phyloP scores from a whole-genome alignment of 495 filamentous ascomycete species.

The Cercophora sp. region DNA sequence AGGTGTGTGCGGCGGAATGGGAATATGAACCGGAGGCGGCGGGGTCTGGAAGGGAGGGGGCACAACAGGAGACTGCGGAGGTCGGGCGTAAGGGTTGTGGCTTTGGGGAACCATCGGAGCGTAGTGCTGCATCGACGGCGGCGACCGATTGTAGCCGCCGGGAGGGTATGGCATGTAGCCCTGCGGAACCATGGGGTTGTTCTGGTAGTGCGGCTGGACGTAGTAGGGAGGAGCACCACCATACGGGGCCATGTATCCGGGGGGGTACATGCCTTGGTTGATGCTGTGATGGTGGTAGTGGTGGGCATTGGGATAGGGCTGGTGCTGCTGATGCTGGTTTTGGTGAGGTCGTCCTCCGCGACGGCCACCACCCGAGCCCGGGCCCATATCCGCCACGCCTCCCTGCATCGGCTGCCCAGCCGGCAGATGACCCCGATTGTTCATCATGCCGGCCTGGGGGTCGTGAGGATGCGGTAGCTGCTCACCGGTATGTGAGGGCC shows the following conservation, averaged over 20 bases:
- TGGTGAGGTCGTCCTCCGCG: conserved; percentile 34
- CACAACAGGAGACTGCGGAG: conserved; percentile 40
- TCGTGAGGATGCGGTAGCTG: conserved; percentile 42
- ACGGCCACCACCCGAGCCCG: conserved; percentile 26
- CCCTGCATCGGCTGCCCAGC: conserved; percentile 55
- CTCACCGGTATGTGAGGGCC: conserved; percentile 41
- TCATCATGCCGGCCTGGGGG: conserved; percentile 59
- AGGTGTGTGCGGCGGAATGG: conserved; percentile 36
- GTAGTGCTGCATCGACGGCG: conserved; percentile 41
- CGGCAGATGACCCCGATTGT: conserved; percentile 57
- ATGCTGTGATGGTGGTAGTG: conserved; percentile 25
- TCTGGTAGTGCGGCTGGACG: conserved; percentile 42
- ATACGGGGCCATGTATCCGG: conserved; percentile 33
- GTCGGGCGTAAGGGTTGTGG: conserved; percentile 35
- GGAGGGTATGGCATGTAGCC: conserved; percentile 40
- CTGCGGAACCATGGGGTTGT: conserved; percentile 28
- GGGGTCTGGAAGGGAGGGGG: conserved; percentile 36
- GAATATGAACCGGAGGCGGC: conserved; percentile 28
- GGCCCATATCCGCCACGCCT: conserved; percentile 38
- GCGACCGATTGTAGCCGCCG: conserved; percentile 30
- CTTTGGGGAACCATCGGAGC: conserved; percentile 38
- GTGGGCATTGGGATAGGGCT: conserved; percentile 29
- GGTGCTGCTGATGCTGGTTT: too few species aligned
- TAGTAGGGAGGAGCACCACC: conserved; percentile 16
- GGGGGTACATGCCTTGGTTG: conserved; percentile 37